Percentiles rank a stretch among this genome's conserved stretches.
phyloP scores from a whole-genome alignment of 1,284 basidiomycete genomes.

The Microbotryum saponariae region DNA sequence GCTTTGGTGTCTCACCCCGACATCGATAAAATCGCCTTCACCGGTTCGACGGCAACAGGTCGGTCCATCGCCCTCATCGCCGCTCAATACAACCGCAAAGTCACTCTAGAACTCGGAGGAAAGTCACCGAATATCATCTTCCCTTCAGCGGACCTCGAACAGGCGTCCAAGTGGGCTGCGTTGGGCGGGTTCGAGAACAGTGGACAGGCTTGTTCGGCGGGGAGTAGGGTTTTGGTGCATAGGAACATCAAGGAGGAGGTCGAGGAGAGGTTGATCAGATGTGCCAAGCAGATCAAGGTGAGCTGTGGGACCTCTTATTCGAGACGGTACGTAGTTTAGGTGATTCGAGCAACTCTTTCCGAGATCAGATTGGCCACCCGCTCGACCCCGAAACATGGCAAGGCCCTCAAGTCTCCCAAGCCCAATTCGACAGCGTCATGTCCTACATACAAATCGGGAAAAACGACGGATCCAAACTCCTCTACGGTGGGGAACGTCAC shows the following conservation, averaged over 20 bases:
- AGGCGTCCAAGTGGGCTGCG: conserved; percentile 29
- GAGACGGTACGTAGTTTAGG: background rate
- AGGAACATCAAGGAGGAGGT: conserved; percentile 62
- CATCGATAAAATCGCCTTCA: conserved; percentile 32
- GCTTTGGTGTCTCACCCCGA: conserved; percentile 6
- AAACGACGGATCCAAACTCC: conserved; percentile 62
- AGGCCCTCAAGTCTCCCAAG: conserved; percentile 74
- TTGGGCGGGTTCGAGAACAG: conserved; percentile 26
- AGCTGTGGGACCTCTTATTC: background rate
- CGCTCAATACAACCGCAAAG: conserved; percentile 39
- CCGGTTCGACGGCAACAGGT: conserved; percentile 39
- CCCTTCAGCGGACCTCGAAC: conserved; percentile 25
- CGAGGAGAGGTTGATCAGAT: conserved; percentile 49
- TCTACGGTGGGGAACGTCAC: conserved; percentile 64
- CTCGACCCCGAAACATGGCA: conserved; percentile 63
- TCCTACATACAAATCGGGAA: conserved; percentile 77
- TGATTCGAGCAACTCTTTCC: background rate
- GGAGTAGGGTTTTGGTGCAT: conserved; percentile 81
- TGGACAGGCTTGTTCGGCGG: conserved; percentile 64
- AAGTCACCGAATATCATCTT: conserved; percentile 39
- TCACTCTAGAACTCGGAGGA: conserved; percentile 40
- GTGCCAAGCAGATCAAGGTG: conserved; percentile 51
- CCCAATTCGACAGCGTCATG: conserved; percentile 61
- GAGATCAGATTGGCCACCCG: conserved; percentile 55
- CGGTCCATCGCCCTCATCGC: conserved; percentile 39